Base-by-base conservation (phyloP, 768 basidiomycete genomes). In the Rubroboletus satanas region DNA sequence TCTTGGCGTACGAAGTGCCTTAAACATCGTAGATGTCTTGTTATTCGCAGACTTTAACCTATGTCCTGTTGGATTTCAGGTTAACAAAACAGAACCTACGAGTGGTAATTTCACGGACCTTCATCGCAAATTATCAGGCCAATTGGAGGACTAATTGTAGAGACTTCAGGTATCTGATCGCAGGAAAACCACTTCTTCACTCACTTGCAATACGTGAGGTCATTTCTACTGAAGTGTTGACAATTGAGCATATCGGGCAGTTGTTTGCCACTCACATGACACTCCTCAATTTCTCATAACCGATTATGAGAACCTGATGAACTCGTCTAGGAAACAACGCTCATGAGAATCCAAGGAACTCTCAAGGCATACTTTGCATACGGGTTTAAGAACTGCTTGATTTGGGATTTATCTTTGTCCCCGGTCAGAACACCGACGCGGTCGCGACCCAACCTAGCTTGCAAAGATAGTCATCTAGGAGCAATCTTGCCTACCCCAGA, bases 81-180 rank as follows among this genome's bases (percentile, higher is more conserved):
- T 49, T 28, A 36, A 21, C 33, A n/a, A 18, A 44, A 23, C 18
- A 26, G 37, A 37, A 37, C 1, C 0, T 23, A 6, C 5, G 5
- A 37, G 9, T 5, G 38, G 4, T 14, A 33, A 38, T 12, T 14
- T 12, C 7, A 48, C 68, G 15, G 28, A 81, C 94, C 95, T 81
- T 99, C 97, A 65, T 99, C 97, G 62, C 96, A 98, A 21, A 99
- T 78, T 57, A 99, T 88, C 5, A 99, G 74, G 8, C 91, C 97
- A 58, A 99, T 90, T 1, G 91, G 88, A 18, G 96, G 96, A 47
- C 90, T 92, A 58, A 23, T 43, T 18, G 36, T 33, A 54, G 23
- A 44, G 5, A 58, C 28, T 52, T 51, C 31, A 57, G 45, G 43
- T 14, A 28, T 28, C 29, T 28, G 35, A 32, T 35, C 10, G 8